phyloP scores from a whole-genome alignment of 2,329 filamentous ascomycete genomes.

The Penicillium decumbens region DNA sequence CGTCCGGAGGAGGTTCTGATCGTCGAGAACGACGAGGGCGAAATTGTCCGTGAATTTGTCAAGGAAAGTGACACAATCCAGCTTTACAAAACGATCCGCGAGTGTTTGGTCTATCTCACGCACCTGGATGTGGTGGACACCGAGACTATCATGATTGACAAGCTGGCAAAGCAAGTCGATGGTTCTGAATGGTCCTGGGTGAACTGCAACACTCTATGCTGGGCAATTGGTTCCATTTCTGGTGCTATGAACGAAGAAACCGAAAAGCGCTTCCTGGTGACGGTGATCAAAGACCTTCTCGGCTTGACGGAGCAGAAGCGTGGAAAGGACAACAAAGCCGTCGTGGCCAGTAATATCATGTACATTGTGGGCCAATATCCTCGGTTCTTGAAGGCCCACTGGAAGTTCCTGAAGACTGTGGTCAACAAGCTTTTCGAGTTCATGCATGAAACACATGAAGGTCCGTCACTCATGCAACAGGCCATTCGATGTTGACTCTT shows the following conservation, averaged over 20 bases:
- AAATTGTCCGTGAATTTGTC: constrained; percentile 97
- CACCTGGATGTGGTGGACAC: constrained; percentile 97
- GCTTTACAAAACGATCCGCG: constrained; percentile 96
- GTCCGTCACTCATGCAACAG: constrained; percentile 43
- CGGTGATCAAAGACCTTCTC: constrained; percentile 95
- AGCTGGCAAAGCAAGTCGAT: constrained; percentile 90
- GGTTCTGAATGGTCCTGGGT: constrained; percentile 98
- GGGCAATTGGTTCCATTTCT: constrained; percentile 98
- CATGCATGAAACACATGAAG: constrained; percentile 99
- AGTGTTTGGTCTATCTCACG: constrained; percentile 94
- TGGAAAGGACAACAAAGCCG: constrained; percentile 98
- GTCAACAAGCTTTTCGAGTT: constrained; percentile 99
- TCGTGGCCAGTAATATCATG: constrained; percentile 99
- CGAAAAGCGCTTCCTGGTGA: constrained; percentile 96
- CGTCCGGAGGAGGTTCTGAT: constrained; percentile 95
- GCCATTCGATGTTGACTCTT: not conserved
- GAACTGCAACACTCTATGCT: constrained; percentile 99
- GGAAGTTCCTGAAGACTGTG: constrained; percentile 99
- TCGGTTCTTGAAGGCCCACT: constrained; percentile 96
- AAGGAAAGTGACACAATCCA: constrained; percentile 99
- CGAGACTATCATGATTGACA: constrained; percentile 98
- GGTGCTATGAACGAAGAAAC: constrained; percentile 99
- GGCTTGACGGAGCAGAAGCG: constrained; percentile 98
- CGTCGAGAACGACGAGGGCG: constrained; percentile 98
- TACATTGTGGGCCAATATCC: constrained; percentile 99